These are phyloP conservation scores for Casuarina cunninghamiana DNA, from an alignment of 306 rosid genomes.

Conservation along the genomic window DNA sequence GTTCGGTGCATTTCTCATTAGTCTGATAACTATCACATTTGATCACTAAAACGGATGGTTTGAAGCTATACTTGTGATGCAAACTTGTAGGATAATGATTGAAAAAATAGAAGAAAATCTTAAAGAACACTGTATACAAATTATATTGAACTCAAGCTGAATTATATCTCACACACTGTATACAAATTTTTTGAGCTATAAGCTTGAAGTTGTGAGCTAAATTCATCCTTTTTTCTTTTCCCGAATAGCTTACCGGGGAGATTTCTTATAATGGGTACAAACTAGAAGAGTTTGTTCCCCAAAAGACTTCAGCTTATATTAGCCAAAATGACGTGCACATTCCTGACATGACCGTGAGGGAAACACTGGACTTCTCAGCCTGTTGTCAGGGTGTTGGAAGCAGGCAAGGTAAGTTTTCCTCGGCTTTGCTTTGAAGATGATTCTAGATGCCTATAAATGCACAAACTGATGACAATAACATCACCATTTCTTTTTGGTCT, in stretches of 20 bases:
- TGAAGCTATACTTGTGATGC: neutral
- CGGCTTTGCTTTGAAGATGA: neutral
- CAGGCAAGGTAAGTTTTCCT: slow-evolving; percentile 52
- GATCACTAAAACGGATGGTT: neutral
- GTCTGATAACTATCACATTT: neutral
- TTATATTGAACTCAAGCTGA: neutral
- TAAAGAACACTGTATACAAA: neutral
- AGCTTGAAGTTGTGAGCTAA: neutral
- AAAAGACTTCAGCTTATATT: slow-evolving; percentile 66
- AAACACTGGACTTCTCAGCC: slow-evolving; percentile 73
- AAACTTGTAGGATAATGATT: neutral
- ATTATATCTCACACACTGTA: neutral
- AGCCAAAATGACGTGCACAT: slow-evolving; percentile 73
- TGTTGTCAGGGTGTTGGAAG: slow-evolving; percentile 72
- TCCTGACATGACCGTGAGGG: slow-evolving; percentile 78
- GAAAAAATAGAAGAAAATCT: neutral
- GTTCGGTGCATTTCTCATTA: neutral
- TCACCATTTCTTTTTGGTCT: slow-evolving; percentile 3
- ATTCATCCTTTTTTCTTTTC: neutral
- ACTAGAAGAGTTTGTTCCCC: slow-evolving; percentile 61
- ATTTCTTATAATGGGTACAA: slow-evolving; percentile 58
- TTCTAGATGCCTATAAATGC: neutral
- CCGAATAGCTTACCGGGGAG: slow-evolving; percentile 47
- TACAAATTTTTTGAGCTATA: neutral
- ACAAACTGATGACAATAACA: slow-evolving; percentile 2